Conservation (phyloP, 164 flowering plant genomes). For the Houttuynia cordata region DNA sequence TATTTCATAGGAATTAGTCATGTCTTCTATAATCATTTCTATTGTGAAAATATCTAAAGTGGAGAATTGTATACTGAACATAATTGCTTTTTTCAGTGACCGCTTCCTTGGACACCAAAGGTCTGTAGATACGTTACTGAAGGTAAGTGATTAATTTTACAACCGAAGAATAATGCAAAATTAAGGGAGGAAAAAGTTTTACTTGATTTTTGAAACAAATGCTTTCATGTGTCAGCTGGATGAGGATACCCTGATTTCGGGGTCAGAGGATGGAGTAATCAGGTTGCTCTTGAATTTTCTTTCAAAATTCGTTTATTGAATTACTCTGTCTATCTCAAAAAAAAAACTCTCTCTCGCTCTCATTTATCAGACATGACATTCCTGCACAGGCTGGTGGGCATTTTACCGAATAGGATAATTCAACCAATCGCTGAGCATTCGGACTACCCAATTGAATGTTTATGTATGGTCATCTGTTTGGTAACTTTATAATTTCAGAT, state of each 20-base stretch:
- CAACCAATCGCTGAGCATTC: conserved; percentile 97
- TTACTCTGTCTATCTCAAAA: too few relatives aligned
- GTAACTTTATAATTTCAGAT: too few relatives aligned
- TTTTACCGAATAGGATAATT: conserved; percentile 83
- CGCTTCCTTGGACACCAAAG: conserved; percentile 70
- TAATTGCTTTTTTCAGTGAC: conserved; percentile 39
- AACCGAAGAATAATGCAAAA: not conserved
- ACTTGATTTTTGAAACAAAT: not conserved
- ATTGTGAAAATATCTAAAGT: too few relatives aligned
- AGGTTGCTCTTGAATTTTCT: conserved; percentile 33
- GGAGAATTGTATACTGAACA: not conserved
- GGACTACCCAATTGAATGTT: conserved; percentile 84
- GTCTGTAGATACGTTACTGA: conserved; percentile 71
- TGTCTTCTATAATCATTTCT: too few relatives aligned
- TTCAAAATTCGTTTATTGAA: not conserved
- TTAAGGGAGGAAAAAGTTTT: not conserved
- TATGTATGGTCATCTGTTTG: conserved; percentile 38
- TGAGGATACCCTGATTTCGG: conserved; percentile 81
- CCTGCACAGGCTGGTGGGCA: conserved; percentile 64
- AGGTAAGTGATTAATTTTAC: conserved; percentile 39
- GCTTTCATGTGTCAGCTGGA: conserved; percentile 45
- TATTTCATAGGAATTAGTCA: too few relatives aligned
- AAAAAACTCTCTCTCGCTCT: not conserved
- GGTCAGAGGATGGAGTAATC: conserved; percentile 84
- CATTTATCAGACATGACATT: not conserved